Conservation (phyloP, 108 stramenopile genomes). For the Aurantiochytrium sp. region DNA sequence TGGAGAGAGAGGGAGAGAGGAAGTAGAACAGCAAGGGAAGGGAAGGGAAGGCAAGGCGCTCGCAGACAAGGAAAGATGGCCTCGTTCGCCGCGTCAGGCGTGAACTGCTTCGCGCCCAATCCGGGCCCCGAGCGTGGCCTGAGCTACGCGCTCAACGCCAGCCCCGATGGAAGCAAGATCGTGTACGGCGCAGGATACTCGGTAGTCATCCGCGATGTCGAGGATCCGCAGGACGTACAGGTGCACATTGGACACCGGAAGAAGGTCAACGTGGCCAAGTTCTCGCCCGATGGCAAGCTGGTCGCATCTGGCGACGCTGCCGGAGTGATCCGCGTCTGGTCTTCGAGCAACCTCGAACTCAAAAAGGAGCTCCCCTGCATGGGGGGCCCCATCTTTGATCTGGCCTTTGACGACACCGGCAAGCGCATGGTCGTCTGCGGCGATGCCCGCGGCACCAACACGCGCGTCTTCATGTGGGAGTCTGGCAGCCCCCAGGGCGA, state of each 20-base stretch:
- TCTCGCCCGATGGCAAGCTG: not conserved
- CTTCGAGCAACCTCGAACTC: not conserved
- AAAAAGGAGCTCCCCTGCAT: not conserved
- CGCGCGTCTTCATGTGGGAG: slow-evolving; percentile 3
- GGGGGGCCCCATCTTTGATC: not conserved
- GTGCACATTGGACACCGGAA: not conserved
- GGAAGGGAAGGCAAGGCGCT: not conserved
- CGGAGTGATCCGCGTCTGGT: not conserved
- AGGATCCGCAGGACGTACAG: not conserved
- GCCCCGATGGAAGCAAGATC: not conserved
- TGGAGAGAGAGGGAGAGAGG: no score
- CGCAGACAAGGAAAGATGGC: not conserved
- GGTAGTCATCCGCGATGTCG: not conserved
- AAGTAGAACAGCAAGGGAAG: no score
- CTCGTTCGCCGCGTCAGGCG: not conserved
- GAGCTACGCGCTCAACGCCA: not conserved
- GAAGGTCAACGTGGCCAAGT: slow-evolving; percentile 6
- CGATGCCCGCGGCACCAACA: not conserved
- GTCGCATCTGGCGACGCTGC: not conserved
- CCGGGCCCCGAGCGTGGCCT: not conserved
- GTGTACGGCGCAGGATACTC: not conserved
- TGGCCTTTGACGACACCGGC: not conserved
- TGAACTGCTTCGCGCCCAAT: not conserved
- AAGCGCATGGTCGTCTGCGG: slow-evolving; percentile 7
- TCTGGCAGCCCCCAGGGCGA: not conserved